Percentiles rank a stretch among this genome's conserved stretches.
phyloP scores from a whole-genome alignment of 225 moss, liverwort and hornwort genomes.

The Lunularia cruciata region DNA sequence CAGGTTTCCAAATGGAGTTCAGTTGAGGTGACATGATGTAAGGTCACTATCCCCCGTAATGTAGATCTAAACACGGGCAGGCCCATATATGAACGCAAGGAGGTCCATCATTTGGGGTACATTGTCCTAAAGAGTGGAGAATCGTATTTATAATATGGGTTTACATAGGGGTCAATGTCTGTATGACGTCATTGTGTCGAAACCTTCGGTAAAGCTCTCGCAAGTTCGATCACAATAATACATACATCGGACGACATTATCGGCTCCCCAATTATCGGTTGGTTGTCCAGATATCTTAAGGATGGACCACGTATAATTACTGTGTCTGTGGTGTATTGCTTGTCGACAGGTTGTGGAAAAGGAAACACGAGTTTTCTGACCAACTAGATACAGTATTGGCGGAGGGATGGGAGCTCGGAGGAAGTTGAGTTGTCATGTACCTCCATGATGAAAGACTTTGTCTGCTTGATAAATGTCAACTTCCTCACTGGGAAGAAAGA shows the following conservation, averaged over 20 bases:
- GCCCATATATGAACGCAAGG: neutral
- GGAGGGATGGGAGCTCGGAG: neutral
- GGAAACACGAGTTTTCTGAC: neutral
- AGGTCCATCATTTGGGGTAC: neutral
- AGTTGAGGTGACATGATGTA: too few relatives aligned
- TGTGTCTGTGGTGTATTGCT: too few relatives aligned
- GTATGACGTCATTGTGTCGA: too few relatives aligned
- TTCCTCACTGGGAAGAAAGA: neutral
- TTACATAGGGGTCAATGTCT: too few relatives aligned
- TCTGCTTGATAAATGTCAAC: constrained; percentile 1
- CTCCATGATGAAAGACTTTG: neutral
- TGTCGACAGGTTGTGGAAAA: neutral
- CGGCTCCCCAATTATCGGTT: too few relatives aligned
- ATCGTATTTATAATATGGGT: too few relatives aligned
- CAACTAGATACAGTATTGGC: neutral
- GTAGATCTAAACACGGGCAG: neutral
- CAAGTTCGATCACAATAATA: too few relatives aligned
- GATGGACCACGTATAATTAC: too few relatives aligned
- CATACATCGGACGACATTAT: too few relatives aligned
- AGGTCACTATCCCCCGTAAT: too few relatives aligned
- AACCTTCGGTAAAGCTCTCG: too few relatives aligned
- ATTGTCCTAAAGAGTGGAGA: constrained; percentile 10
- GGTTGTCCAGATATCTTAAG: too few relatives aligned
- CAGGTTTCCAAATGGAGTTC: neutral
- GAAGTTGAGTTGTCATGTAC: neutral